Evolutionary conservation across 169 alveolate species (phyloP).

Genomic region (Perkinsus marinus): DNA sequence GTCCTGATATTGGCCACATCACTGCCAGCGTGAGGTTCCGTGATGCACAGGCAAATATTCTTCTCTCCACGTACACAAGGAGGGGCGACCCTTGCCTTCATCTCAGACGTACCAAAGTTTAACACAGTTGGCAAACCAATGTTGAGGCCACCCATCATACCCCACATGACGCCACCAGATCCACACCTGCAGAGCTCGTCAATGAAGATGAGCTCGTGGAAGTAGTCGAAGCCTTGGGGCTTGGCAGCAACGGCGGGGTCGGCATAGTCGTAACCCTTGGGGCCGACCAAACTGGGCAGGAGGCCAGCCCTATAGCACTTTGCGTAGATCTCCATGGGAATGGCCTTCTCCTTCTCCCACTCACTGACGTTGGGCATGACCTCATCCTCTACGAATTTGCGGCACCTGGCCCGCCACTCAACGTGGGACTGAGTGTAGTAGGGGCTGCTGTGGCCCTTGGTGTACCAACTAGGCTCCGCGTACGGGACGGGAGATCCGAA

Average conservation of each 20-base stretch:
- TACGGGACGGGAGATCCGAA: conserved; percentile 8
- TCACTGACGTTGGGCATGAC: conserved; percentile 1
- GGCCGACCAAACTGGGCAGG: conserved; percentile 6
- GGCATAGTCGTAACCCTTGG: not conserved
- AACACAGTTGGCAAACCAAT: conserved; percentile 23
- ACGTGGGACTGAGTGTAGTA: conserved; percentile 7
- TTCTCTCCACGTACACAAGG: conserved; percentile 14
- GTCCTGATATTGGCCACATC: conserved; percentile 21
- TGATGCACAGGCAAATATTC: conserved; percentile 18
- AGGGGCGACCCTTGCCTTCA: not conserved
- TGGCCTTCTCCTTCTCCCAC: conserved; percentile 7
- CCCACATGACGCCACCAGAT: conserved; percentile 21
- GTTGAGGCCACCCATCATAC: conserved; percentile 19
- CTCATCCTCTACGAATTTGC: conserved; percentile 1
- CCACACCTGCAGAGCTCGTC: conserved; percentile 14
- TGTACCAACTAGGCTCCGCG: conserved; percentile 8
- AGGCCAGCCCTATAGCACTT: not conserved
- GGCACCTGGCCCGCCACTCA: not conserved
- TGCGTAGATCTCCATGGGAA: not conserved
- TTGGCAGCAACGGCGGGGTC: not conserved
- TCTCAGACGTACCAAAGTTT: conserved; percentile 11
- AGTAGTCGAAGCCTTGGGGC: conserved; percentile 7
- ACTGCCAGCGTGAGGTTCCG: conserved; percentile 18
- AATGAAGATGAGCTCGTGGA: conserved; percentile 14
- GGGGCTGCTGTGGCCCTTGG: conserved; percentile 1